Evolutionary conservation across 352 stramenopile genomes (phyloP).

Genomic region (Phytophthora hibernalis): DNA sequence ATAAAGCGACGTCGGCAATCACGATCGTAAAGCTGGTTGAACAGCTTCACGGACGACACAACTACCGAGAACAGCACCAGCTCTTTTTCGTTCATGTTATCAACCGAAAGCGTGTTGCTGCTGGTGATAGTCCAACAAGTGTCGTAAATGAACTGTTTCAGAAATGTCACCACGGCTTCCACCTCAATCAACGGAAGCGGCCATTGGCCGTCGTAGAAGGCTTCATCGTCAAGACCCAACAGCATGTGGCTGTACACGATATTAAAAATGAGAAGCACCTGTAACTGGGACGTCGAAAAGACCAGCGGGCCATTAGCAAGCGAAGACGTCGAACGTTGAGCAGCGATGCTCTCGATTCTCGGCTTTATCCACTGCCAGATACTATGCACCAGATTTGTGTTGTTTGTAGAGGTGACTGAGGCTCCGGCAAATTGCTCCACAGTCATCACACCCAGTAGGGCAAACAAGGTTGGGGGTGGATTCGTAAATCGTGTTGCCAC

Average conservation of each 20-base stretch:
- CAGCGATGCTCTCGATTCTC: slow-evolving; percentile 18
- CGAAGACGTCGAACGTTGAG: slow-evolving; percentile 6
- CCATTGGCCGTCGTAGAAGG: slow-evolving; percentile 71
- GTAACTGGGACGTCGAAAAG: slow-evolving; percentile 38
- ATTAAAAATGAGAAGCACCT: slow-evolving; percentile 69
- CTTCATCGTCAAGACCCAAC: slow-evolving; percentile 69
- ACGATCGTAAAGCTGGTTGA: slow-evolving; percentile 84
- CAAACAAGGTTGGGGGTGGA: slow-evolving; percentile 49
- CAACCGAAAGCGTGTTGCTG: slow-evolving; percentile 22
- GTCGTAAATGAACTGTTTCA: slow-evolving; percentile 79
- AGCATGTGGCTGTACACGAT: slow-evolving; percentile 72
- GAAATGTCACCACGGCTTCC: slow-evolving; percentile 45
- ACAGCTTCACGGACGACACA: slow-evolving; percentile 74
- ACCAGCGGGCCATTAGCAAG: slow-evolving; percentile 16
- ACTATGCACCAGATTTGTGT: slow-evolving; percentile 32
- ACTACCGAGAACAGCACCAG: slow-evolving; percentile 53
- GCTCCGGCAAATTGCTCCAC: slow-evolving; percentile 33
- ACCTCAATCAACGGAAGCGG: slow-evolving; percentile 61
- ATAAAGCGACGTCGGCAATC: slow-evolving; percentile 66
- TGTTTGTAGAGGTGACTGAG: neutral
- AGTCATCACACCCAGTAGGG: slow-evolving; percentile 61
- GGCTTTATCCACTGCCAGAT: slow-evolving; percentile 51
- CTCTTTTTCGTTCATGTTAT: slow-evolving; percentile 35
- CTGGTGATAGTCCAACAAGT: slow-evolving; percentile 62
- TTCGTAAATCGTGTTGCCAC: slow-evolving; percentile 55